Evolutionary conservation across 1,284 basidiomycete species (phyloP).

Genomic region (Stygiomarasmius scandens): DNA sequence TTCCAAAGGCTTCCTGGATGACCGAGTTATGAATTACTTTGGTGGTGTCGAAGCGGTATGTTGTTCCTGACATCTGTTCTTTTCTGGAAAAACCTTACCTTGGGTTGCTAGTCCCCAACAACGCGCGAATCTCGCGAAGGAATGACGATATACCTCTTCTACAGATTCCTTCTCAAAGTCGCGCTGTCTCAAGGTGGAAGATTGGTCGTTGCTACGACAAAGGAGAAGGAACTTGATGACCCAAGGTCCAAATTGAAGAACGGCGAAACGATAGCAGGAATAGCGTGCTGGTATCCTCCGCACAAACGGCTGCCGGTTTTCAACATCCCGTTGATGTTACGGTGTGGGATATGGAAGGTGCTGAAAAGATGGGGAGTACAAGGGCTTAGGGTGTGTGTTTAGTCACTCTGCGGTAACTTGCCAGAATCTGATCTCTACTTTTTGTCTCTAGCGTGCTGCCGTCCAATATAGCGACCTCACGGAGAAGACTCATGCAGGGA

Average conservation of each 20-base stretch:
- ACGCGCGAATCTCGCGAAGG: background rate
- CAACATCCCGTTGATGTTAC: background rate
- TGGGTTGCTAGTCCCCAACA: background rate
- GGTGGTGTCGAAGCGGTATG: background rate
- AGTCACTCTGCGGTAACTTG: background rate
- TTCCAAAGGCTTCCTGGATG: slow-evolving; percentile 3
- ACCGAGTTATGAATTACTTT: slow-evolving; percentile 2
- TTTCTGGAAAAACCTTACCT: background rate
- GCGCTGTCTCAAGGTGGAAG: slow-evolving; percentile 1
- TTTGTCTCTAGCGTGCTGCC: background rate
- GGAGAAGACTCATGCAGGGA: background rate
- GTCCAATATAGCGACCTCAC: background rate
- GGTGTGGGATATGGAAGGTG: background rate
- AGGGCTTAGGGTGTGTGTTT: slow-evolving; percentile 1
- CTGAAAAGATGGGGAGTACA: slow-evolving; percentile 7
- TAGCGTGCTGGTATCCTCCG: slow-evolving; percentile 7
- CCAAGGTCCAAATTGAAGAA: background rate
- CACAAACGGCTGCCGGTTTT: background rate
- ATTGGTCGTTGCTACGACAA: background rate
- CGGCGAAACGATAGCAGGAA: slow-evolving; percentile 1
- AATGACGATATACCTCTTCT: background rate
- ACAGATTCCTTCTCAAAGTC: slow-evolving; percentile 1
- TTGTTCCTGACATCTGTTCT: background rate
- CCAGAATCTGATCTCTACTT: background rate
- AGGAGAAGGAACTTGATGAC: background rate